Evolutionary conservation across 75 land plant species (phyloP).

Genomic region (Picea glauca): DNA sequence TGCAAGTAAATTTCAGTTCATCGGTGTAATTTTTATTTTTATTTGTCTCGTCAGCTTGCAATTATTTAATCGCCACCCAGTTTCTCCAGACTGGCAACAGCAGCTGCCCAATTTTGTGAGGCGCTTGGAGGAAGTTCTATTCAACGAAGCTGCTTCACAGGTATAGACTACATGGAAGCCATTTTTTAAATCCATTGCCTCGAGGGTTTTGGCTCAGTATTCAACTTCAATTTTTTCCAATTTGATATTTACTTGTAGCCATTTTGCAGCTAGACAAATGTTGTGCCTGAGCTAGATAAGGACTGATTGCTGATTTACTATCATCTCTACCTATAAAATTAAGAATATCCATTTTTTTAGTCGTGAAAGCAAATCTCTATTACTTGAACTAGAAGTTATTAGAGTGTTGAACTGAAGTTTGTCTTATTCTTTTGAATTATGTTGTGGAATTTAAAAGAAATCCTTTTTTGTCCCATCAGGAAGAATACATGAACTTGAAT

Average conservation of each 20-base stretch:
- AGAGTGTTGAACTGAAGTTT: not conserved
- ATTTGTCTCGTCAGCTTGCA: slow-evolving; percentile 21
- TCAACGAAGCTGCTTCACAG: slow-evolving; percentile 55
- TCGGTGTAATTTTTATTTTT: not conserved
- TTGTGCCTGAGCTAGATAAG: too few relatives aligned
- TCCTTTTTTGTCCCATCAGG: not conserved
- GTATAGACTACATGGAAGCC: slow-evolving; percentile 14
- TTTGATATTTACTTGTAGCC: too few relatives aligned
- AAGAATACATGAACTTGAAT: slow-evolving; percentile 1
- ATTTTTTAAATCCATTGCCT: too few relatives aligned
- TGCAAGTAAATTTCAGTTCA: too few relatives aligned
- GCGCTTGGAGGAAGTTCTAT: slow-evolving; percentile 64
- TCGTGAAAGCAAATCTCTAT: not conserved
- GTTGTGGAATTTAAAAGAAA: not conserved
- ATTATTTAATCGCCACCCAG: slow-evolving; percentile 28
- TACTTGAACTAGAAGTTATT: not conserved
- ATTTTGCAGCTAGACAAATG: too few relatives aligned
- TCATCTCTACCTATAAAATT: too few relatives aligned
- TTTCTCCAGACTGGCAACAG: slow-evolving; percentile 41
- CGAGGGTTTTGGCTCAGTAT: too few relatives aligned
- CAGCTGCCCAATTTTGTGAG: slow-evolving; percentile 61
- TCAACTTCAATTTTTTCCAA: too few relatives aligned
- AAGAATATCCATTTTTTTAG: too few relatives aligned
- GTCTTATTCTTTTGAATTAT: not conserved
- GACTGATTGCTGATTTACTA: too few relatives aligned